Percentiles rank a stretch among this genome's conserved stretches.
Evolutionary conservation across 306 rosid genomes (phyloP).

Genomic region (Pterocarpus macrocarpus): DNA sequence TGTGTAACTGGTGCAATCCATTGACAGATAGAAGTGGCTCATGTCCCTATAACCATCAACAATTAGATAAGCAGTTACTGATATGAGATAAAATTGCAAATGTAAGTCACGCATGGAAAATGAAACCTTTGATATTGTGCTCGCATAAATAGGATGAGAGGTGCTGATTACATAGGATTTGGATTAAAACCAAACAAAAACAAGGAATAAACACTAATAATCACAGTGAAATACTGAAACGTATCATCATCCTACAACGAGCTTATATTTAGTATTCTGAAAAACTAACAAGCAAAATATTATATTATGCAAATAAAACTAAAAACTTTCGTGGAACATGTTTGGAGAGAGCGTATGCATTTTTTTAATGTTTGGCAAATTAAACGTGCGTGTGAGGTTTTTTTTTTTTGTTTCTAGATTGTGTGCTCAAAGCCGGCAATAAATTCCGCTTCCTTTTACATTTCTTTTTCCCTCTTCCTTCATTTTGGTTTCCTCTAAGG

Average conservation of each 20-base stretch:
- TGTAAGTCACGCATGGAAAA: background rate
- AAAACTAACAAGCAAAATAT: no score
- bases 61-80: conserved; percentile 25
- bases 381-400: no score
- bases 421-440: no score
- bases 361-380: no score
- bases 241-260: background rate
- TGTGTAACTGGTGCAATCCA: conserved; percentile 95
- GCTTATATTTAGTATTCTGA: background rate
- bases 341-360: no score
- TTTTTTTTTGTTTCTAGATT: no score
- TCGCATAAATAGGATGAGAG: background rate
- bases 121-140: background rate
- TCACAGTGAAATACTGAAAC: background rate
- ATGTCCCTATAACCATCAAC: conserved; percentile 61
- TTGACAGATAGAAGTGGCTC: conserved; percentile 76
- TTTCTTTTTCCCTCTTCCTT: no score
- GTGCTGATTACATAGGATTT: conserved; percentile 6
- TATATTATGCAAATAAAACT: no score
- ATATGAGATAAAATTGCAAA: no score
- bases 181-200: background rate
- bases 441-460: no score
- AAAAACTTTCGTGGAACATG: no score
- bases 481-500: no score
- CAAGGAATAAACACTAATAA: background rate